Evolutionary conservation across 495 filamentous ascomycete species (phyloP).

Genomic region (Xeromyces bisporus): DNA sequence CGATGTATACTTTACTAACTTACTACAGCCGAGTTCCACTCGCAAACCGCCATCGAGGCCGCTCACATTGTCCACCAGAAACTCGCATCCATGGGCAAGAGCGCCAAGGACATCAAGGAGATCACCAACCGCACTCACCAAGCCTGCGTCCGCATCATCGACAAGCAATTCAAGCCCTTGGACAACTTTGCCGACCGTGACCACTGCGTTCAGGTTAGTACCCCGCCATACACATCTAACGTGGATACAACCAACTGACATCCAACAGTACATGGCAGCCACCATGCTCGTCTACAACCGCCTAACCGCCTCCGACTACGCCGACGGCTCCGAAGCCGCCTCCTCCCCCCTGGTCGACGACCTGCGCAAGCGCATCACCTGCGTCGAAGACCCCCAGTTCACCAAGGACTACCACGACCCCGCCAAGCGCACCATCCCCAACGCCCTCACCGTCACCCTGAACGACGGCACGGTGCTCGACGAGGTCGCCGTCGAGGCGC

Average conservation of each 20-base stretch:
- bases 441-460: conserved; percentile 81
- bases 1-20: no score
- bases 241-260: conserved; percentile 1
- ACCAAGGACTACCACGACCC: conserved; percentile 91
- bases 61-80: conserved; percentile 72
- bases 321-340: conserved; percentile 77
- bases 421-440: conserved; percentile 81
- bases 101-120: conserved; percentile 81
- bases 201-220: conserved; percentile 74
- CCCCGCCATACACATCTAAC: neutral
- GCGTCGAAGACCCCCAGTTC: conserved; percentile 90
- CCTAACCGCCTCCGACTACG: conserved; percentile 80
- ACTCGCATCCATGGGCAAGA: conserved; percentile 72
- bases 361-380: conserved; percentile 78
- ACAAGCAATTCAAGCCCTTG: conserved; percentile 99
- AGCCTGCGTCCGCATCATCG: conserved; percentile 95
- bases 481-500: conserved; percentile 88
- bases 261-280: conserved; percentile 69
- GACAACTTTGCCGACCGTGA: conserved; percentile 99
- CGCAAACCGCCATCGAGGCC: conserved; percentile 92
- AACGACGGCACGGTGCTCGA: conserved; percentile 89
- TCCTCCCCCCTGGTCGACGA: conserved; percentile 77
- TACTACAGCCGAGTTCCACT: conserved; percentile 81
- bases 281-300: conserved; percentile 91
- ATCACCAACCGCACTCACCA: conserved; percentile 94